These are phyloP conservation scores for Discostella stelligeroides DNA, from an alignment of 108 stramenopile genomes.

Conservation along the genomic window DNA sequence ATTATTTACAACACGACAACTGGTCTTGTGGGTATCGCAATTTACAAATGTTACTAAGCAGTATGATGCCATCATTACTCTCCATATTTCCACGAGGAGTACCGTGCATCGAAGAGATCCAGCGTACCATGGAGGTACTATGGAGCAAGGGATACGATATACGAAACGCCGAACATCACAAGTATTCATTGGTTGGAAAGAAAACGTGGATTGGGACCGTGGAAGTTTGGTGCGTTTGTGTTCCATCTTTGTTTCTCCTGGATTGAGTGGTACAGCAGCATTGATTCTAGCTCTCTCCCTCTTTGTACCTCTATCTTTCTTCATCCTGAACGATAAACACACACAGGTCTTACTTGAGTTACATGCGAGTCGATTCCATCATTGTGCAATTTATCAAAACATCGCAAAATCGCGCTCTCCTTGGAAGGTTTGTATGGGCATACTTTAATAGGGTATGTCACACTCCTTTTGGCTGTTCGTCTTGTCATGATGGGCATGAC, in stretches of 20 bases:
- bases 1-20: conserved; percentile 65
- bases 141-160: conserved; percentile 78
- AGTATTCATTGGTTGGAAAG: conserved; percentile 47
- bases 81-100: conserved; percentile 50
- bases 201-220: conserved; percentile 70
- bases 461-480: conserved; percentile 25
- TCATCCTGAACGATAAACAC: too few species aligned
- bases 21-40: conserved; percentile 87
- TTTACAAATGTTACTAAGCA: conserved; percentile 75
- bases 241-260: too few species aligned
- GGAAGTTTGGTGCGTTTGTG: conserved; percentile 55
- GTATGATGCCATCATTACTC: conserved; percentile 52
- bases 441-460: conserved; percentile 56
- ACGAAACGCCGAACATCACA: conserved; percentile 66
- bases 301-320: neutral
- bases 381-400: conserved; percentile 81
- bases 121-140: conserved; percentile 57
- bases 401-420: conserved; percentile 42
- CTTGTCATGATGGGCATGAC: conserved; percentile 4
- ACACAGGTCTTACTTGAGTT: conserved; percentile 49
- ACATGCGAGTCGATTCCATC: conserved; percentile 63
- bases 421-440: conserved; percentile 57
- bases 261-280: too few species aligned
- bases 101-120: conserved; percentile 61
- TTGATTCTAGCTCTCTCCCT: neutral